Evolutionary conservation across 139 green algal species (phyloP).

Genomic region (Chlamydomonas asymmetrica): DNA sequence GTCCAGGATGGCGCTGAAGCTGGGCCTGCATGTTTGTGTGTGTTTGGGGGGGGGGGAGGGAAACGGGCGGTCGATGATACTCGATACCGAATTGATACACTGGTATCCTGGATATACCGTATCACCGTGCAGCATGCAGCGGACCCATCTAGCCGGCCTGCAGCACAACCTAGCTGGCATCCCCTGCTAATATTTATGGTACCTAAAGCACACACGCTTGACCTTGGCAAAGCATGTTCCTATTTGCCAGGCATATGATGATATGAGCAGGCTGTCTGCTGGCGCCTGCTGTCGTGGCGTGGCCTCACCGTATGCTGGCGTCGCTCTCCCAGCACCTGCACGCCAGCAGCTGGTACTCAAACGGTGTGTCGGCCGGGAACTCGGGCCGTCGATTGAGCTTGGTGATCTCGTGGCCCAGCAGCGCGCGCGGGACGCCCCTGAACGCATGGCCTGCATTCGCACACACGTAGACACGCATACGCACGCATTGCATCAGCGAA

Average conservation of each 20-base stretch:
- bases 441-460: conserved; percentile 34
- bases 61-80: too few relatives aligned
- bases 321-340: conserved; percentile 55
- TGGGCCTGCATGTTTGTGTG: too few relatives aligned
- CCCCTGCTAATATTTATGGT: not conserved
- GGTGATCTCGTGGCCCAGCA: conserved; percentile 50
- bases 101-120: too few relatives aligned
- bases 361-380: conserved; percentile 32
- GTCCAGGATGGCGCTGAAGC: conserved; percentile 32
- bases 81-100: too few relatives aligned
- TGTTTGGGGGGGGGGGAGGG: too few relatives aligned
- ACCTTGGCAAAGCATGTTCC: not conserved
- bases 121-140: too few relatives aligned
- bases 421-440: conserved; percentile 41
- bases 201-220: not conserved
- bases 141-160: too few relatives aligned
- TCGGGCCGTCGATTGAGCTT: conserved; percentile 36
- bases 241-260: too few relatives aligned
- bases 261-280: too few relatives aligned
- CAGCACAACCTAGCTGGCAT: not conserved
- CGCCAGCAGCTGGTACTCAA: conserved; percentile 42
- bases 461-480: too few relatives aligned
- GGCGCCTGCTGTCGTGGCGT: not conserved
- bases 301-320: conserved; percentile 35
- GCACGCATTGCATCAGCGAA: too few relatives aligned